Evolutionary conservation across 1,284 basidiomycete species (phyloP).

Genomic region (Baeospora myosura): DNA sequence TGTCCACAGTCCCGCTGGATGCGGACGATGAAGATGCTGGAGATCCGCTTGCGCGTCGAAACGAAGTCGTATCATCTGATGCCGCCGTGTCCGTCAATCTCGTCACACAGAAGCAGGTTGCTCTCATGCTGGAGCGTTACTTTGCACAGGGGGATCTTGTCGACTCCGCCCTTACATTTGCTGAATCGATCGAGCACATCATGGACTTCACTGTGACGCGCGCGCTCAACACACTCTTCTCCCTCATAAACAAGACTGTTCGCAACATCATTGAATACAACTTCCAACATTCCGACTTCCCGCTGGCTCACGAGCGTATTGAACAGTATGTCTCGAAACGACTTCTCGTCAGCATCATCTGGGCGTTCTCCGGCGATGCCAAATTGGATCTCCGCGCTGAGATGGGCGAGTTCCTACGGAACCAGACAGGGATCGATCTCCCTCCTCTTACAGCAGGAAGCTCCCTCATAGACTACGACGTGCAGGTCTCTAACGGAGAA

Average conservation of each 20-base stretch:
- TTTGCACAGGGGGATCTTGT: constrained; percentile 84
- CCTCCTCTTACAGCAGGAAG: constrained; percentile 69
- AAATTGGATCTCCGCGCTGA: constrained; percentile 84
- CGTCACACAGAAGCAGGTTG: constrained; percentile 77
- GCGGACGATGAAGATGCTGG: constrained; percentile 82
- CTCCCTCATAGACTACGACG: constrained; percentile 94
- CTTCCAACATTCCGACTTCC: constrained; percentile 91
- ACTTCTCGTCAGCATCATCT: constrained; percentile 89
- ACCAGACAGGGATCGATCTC: constrained; percentile 85
- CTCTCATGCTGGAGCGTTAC: constrained; percentile 71
- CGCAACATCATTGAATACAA: constrained; percentile 96
- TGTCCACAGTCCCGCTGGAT: constrained; percentile 76
- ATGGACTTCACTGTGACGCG: constrained; percentile 97
- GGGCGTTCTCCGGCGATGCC: constrained; percentile 97
- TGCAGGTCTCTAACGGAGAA: constrained; percentile 79
- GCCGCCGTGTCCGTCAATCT: constrained; percentile 56
- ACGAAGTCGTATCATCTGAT: constrained; percentile 46
- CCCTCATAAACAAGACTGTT: constrained; percentile 92
- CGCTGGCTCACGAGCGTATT: constrained; percentile 74
- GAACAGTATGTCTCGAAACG: constrained; percentile 89
- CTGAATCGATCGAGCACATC: constrained; percentile 85
- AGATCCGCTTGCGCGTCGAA: constrained; percentile 55
- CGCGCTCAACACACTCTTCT: constrained; percentile 93
- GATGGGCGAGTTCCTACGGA: constrained; percentile 84
- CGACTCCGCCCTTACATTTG: constrained; percentile 70